These are phyloP conservation scores for Volvox africanus DNA, from an alignment of 139 green algal species.

Conservation along the genomic window DNA sequence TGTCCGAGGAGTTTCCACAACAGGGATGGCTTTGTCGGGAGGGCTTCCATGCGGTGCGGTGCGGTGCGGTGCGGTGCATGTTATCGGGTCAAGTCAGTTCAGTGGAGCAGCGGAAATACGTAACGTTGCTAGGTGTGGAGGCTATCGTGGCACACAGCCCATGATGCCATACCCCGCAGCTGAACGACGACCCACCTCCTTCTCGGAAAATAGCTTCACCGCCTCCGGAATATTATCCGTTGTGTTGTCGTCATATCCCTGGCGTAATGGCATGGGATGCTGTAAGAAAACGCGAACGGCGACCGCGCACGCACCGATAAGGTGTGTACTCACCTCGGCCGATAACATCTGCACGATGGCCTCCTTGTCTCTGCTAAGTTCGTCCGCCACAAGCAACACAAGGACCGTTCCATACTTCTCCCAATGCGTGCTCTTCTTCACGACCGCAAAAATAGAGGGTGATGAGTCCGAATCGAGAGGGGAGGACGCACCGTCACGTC, in stretches of 20 bases:
- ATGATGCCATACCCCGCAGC: no score
- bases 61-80: background rate
- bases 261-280: background rate
- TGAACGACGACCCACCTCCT: constrained; percentile 3
- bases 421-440: constrained; percentile 55
- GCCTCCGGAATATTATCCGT: constrained; percentile 28
- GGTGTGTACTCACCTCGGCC: constrained; percentile 22
- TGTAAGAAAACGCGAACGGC: background rate
- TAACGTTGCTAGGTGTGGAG: no score
- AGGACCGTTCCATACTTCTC: constrained; percentile 51
- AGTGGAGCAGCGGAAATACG: no score
- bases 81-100: no score
- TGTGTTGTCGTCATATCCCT: constrained; percentile 48
- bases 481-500: constrained; percentile 1
- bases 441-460: constrained; percentile 33
- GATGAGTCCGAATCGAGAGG: constrained; percentile 23
- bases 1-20: background rate
- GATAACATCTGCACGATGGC: constrained; percentile 35
- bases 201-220: constrained; percentile 25
- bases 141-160: no score
- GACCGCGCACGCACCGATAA: background rate
- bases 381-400: constrained; percentile 37
- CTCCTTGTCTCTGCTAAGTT: constrained; percentile 45
- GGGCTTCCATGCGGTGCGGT: background rate
- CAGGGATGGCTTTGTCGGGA: background rate